phyloP scores from a whole-genome alignment of 306 rosid genomes.

The Biancaea sappan region DNA sequence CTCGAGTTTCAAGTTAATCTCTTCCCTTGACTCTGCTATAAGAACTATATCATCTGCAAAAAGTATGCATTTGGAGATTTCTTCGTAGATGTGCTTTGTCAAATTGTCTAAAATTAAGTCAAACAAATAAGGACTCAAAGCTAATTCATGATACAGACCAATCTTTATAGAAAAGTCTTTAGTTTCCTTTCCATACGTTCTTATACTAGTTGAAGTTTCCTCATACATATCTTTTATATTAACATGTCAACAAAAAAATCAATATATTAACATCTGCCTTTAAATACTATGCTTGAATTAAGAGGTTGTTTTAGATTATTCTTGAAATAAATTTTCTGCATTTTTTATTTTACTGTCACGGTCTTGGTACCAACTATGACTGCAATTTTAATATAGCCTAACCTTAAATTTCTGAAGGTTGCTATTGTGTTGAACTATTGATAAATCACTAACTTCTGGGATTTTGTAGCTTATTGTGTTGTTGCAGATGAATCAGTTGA shows the following conservation, averaged over 20 bases:
- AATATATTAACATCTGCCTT: neutral
- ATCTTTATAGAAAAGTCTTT: too few species aligned
- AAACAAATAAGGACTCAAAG: too few species aligned
- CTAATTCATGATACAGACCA: too few species aligned
- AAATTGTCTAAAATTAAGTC: too few species aligned
- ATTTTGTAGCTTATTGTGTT: constrained; percentile 80
- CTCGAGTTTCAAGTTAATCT: too few species aligned
- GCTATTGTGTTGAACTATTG: neutral
- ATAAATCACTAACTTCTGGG: constrained; percentile 28
- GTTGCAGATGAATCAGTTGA: constrained; percentile 92
- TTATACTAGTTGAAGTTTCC: too few species aligned
- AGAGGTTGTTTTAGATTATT: neutral
- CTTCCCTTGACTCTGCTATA: too few species aligned
- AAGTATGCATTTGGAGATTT: too few species aligned
- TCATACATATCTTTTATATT: too few species aligned
- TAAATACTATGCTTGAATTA: constrained; percentile 9
- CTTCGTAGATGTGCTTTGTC: too few species aligned
- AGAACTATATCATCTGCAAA: too few species aligned
- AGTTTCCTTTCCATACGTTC: too few species aligned
- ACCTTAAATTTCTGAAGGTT: neutral
- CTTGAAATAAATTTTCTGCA: neutral
- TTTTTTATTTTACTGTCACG: neutral
- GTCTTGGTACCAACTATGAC: neutral
- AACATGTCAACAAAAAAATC: neutral
- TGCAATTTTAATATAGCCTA: constrained; percentile 18